Base-by-base conservation (phyloP, 805 yeast species). In the Candida sakaeoensis region DNA sequence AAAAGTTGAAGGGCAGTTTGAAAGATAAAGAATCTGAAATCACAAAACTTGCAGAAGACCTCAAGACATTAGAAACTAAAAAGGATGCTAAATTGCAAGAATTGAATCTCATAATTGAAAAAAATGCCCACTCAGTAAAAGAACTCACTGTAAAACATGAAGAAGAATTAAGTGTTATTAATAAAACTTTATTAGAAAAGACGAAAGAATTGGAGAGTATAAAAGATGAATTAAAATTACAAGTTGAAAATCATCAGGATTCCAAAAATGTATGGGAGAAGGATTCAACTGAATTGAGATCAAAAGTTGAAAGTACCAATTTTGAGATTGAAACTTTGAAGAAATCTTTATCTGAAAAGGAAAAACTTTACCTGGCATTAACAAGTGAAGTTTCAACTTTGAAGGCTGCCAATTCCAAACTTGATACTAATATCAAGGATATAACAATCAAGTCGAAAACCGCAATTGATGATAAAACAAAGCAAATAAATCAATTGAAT, bases 401-500 rank as follows among this genome's bases (percentile, higher is more conserved):
- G 10, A 22, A 32, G 22, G 27, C 6, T 21, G 21, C 16, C 6
- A 29, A 16, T 14, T 8, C 33, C 8, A 35, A 41, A 33, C 30
- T 41, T 21, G 37, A 42, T 22, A 27, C 24, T 4, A 27, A 31
- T 19, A 17, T 10, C 12, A 28, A 27, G 14, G 21, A 19, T 12
- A 38, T 41, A 37, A 25, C 26, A n/a, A 13, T 14, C 10, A 7
- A 31, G n/a, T 24, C 42, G 14, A 38, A 47, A 22, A 21, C 15
- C 12, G 38, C 40, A 15, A 18, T 36, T 8, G 27, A 31, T 10
- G 52, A 53, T 16, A 37, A 50, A 5, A 49, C 52, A 2, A 51
- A 44, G 1, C 58, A 52, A 22, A 52, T 48, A 32, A 47, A 44
- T 22, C 44, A 41, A 13, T 43, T 52, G 23, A 24, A 48, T 5